Conservation (phyloP, 108 stramenopile genomes). For the Aurantiochytrium sp. region DNA sequence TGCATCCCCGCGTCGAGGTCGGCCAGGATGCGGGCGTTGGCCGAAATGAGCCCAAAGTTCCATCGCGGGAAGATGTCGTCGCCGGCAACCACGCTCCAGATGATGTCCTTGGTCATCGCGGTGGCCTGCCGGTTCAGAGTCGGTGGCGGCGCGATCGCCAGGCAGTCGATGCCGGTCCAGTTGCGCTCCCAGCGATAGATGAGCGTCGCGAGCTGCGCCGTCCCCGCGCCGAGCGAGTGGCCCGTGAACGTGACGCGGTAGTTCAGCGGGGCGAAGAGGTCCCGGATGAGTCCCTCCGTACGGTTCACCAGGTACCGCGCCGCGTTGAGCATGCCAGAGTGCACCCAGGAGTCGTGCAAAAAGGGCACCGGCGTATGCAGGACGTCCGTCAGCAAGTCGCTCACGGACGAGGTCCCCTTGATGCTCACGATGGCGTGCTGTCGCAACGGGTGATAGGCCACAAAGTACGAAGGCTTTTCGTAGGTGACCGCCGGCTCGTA, state of each 20-base stretch:
- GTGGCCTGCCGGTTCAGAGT: neutral
- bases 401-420: neutral
- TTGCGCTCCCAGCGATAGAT: constrained; percentile 17
- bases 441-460: neutral
- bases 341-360: neutral
- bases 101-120: neutral
- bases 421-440: neutral
- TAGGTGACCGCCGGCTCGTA: neutral
- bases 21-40: neutral
- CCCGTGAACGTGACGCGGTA: neutral
- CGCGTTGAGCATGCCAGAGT: constrained; percentile 6
- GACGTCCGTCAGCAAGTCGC: neutral
- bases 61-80: constrained; percentile 13
- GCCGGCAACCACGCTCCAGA: neutral
- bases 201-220: neutral
- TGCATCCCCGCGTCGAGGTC: neutral
- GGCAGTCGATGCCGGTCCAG: neutral
- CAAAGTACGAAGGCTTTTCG: constrained; percentile 11
- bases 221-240: constrained; percentile 10
- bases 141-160: neutral
- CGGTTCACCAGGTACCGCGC: neutral
- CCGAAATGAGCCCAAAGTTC: neutral
- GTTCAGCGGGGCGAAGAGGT: neutral
- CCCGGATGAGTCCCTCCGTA: neutral
- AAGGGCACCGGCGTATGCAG: constrained; percentile 1